These are phyloP conservation scores for Volvox carteri DNA, from an alignment of 163 green algal genomes.

Conservation along the genomic window DNA sequence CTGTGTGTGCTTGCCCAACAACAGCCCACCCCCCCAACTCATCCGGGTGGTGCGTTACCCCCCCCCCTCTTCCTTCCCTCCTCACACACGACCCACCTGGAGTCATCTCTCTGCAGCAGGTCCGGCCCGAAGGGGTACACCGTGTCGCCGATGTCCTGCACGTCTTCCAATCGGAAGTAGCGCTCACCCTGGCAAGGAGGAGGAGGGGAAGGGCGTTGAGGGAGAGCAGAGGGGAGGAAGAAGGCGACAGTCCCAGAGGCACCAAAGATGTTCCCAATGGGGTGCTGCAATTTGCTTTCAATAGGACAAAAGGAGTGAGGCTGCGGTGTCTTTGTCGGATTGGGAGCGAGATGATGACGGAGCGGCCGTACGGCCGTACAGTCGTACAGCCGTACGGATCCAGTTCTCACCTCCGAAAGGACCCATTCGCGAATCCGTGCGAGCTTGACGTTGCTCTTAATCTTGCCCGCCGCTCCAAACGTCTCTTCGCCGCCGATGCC, in stretches of 20 bases:
- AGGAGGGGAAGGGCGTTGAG: background rate
- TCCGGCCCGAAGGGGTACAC: conserved; percentile 49
- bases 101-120: conserved; percentile 32
- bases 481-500: background rate
- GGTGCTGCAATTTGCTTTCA: too few species aligned
- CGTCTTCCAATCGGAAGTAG: conserved; percentile 50
- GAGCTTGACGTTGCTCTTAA: conserved; percentile 48
- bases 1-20: too few species aligned
- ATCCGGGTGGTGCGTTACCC: too few species aligned
- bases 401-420: conserved; percentile 35
- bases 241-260: too few species aligned
- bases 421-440: conserved; percentile 48
- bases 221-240: background rate
- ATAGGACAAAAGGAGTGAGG: too few species aligned
- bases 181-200: conserved; percentile 31
- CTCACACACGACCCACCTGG: conserved; percentile 4
- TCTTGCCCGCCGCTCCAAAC: conserved; percentile 5
- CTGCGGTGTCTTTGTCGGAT: too few species aligned
- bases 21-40: background rate
- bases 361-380: background rate
- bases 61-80: background rate
- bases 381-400: background rate
- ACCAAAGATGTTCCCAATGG: too few species aligned
- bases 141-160: conserved; percentile 44
- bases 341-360: background rate